Percentiles rank a stretch among this genome's conserved stretches.
Evolutionary conservation across 2,329 filamentous ascomycete genomes (phyloP).

Genomic region (Colletotrichum aenigma): DNA sequence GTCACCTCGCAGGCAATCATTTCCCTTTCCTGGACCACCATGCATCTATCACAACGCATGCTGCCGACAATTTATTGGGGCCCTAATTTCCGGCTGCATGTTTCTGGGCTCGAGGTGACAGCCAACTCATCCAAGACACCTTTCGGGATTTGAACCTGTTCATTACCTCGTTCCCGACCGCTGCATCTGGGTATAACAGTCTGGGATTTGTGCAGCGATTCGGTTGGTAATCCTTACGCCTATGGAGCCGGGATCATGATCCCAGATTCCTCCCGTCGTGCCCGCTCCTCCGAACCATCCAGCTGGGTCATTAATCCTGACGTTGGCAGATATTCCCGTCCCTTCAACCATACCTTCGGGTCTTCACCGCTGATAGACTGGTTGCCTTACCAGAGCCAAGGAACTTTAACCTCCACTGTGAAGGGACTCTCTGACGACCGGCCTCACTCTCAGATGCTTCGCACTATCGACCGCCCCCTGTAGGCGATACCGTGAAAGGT

Average conservation of each 20-base stretch:
- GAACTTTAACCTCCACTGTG: neutral
- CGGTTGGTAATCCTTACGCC: neutral
- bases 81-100: neutral
- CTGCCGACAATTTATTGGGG: neutral
- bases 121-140: neutral
- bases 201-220: neutral
- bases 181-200: neutral
- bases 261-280: neutral
- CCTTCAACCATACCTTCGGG: neutral
- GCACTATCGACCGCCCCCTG: neutral
- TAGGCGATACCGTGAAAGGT: neutral
- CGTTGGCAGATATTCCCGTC: neutral
- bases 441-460: neutral
- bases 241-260: neutral
- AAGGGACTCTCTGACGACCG: neutral
- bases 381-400: neutral
- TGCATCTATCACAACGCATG: neutral
- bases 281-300: slow-evolving; percentile 8
- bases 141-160: neutral
- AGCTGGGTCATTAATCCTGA: neutral
- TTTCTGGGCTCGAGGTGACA: neutral
- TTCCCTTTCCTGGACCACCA: neutral
- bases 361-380: neutral
- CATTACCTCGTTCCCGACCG: neutral
- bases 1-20: neutral